Conservation (phyloP, 78 protist genomes). For the Goniomonas avonlea region DNA sequence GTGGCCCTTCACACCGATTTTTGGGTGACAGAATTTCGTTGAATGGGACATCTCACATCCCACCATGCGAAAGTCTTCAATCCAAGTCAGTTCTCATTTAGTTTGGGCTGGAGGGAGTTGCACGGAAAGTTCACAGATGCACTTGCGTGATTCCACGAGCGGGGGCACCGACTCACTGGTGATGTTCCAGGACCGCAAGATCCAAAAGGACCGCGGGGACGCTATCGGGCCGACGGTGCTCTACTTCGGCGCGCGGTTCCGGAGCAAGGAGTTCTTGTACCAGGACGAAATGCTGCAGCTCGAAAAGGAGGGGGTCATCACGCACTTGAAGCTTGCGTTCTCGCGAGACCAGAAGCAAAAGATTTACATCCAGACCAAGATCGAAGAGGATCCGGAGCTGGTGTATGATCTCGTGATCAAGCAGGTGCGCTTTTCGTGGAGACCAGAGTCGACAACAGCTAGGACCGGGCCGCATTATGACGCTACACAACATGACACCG, state of each 20-base stretch:
- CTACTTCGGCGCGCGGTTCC: slow-evolving; percentile 80
- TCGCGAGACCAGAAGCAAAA: slow-evolving; percentile 58
- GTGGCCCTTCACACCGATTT: too few relatives aligned
- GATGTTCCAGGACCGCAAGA: slow-evolving; percentile 4
- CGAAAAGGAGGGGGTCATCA: slow-evolving; percentile 33
- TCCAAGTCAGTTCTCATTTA: too few relatives aligned
- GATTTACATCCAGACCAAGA: slow-evolving; percentile 65
- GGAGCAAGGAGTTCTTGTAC: slow-evolving; percentile 66
- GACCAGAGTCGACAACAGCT: too few relatives aligned
- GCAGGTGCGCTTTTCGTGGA: background rate
- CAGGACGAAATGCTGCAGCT: slow-evolving; percentile 49
- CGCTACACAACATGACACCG: too few relatives aligned
- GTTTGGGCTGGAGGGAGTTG: too few relatives aligned
- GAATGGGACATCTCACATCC: too few relatives aligned
- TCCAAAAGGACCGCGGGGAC: slow-evolving; percentile 3
- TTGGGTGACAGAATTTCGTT: too few relatives aligned
- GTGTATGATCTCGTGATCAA: background rate
- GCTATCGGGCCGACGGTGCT: slow-evolving; percentile 42
- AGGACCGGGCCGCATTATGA: too few relatives aligned
- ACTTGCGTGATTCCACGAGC: too few relatives aligned
- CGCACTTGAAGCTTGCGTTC: slow-evolving; percentile 53
- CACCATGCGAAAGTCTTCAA: too few relatives aligned
- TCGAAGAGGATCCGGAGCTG: slow-evolving; percentile 33
- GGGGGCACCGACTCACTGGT: too few relatives aligned
- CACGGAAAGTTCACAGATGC: too few relatives aligned